Percentiles rank a stretch among this genome's conserved stretches.
Evolutionary conservation across 2,329 filamentous ascomycete genomes (phyloP).

Genomic region (Pseudogymnoascus sp.): DNA sequence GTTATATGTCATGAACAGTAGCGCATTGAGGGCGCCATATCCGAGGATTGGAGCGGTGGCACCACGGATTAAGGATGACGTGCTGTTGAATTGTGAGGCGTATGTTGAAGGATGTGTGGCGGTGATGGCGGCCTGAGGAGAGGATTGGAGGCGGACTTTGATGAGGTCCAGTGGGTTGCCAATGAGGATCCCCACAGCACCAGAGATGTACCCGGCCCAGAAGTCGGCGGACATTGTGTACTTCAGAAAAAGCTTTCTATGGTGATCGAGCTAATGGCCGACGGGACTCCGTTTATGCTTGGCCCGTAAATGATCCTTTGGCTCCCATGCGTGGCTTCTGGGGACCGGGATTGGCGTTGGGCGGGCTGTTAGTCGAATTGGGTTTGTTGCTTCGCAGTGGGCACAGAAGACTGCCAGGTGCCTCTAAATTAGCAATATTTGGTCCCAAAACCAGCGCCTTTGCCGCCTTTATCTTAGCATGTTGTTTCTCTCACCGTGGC

Average conservation of each 20-base stretch:
- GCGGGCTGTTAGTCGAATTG: background rate
- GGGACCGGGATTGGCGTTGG: background rate
- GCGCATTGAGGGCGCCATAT: constrained; percentile 83
- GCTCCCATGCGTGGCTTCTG: background rate
- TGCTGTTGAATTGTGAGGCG: constrained; percentile 30
- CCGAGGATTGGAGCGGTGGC: constrained; percentile 79
- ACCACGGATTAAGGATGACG: constrained; percentile 48
- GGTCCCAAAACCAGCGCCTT: background rate
- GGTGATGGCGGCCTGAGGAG: constrained; percentile 19
- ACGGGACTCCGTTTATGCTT: background rate
- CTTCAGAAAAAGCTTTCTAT: background rate
- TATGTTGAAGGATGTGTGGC: constrained; percentile 21
- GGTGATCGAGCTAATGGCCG: background rate
- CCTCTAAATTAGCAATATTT: constrained; percentile 6
- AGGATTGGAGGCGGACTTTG: constrained; percentile 68
- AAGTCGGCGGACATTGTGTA: constrained; percentile 58
- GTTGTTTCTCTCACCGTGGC: background rate
- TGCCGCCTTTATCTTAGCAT: background rate
- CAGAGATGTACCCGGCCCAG: constrained; percentile 86
- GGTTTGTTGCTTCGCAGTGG: background rate
- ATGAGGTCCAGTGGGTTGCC: constrained; percentile 79
- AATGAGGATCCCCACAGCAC: constrained; percentile 76
- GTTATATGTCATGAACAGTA: constrained; percentile 88
- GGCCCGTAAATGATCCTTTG: background rate
- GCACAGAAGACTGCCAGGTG: background rate